phyloP scores from a whole-genome alignment of 495 filamentous ascomycete species.

The Neurospora intermedia region DNA sequence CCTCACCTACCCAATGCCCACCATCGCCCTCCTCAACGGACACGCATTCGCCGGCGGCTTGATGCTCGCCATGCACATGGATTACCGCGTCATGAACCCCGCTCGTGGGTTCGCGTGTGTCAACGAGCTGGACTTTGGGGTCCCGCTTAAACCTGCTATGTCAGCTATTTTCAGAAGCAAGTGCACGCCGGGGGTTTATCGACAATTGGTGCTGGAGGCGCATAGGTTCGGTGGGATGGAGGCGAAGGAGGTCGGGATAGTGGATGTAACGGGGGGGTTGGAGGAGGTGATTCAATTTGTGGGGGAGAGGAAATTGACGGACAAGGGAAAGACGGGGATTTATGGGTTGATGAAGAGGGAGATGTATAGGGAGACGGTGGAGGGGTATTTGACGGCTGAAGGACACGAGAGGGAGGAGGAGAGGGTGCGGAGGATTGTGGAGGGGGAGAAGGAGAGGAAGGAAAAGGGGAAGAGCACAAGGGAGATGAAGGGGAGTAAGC shows the following conservation, averaged over 20 bases:
- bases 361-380: slow-evolving; percentile 57
- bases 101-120: slow-evolving; percentile 58
- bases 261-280: slow-evolving; percentile 56
- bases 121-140: slow-evolving; percentile 70
- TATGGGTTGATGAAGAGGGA: slow-evolving; percentile 61
- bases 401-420: slow-evolving; percentile 29
- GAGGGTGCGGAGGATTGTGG: slow-evolving; percentile 30
- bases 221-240: slow-evolving; percentile 49
- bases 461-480: slow-evolving; percentile 23
- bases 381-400: slow-evolving; percentile 34
- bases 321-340: slow-evolving; percentile 49
- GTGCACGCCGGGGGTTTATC: slow-evolving; percentile 43
- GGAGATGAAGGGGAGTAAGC: slow-evolving; percentile 26
- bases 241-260: slow-evolving; percentile 51
- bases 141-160: slow-evolving; percentile 60
- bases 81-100: slow-evolving; percentile 68
- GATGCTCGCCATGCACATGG: slow-evolving; percentile 76
- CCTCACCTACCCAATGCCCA: slow-evolving; percentile 75
- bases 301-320: slow-evolving; percentile 40
- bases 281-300: slow-evolving; percentile 49
- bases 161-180: slow-evolving; percentile 63
- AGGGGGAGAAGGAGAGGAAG: slow-evolving; percentile 22
- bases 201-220: slow-evolving; percentile 57
- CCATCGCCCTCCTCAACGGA: slow-evolving; percentile 64
- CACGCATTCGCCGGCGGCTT: slow-evolving; percentile 72